Evolutionary conservation across 2,329 filamentous ascomycete genomes (phyloP).

Genomic region (Bipolaris bicolor): DNA sequence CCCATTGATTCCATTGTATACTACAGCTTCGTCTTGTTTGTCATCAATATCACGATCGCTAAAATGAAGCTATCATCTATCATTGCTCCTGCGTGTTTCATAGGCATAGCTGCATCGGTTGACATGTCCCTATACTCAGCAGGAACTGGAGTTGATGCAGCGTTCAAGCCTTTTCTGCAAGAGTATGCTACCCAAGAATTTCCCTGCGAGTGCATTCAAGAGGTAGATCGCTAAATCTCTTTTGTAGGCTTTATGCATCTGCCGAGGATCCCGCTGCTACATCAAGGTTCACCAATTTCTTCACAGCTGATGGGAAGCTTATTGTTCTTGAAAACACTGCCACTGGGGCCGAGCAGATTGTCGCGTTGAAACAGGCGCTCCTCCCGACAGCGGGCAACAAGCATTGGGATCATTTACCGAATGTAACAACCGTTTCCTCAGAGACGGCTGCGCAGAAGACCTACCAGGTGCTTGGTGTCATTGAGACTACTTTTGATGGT

Average conservation of each 20-base stretch:
- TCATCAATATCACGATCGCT: not conserved
- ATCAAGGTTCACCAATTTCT: slow-evolving; percentile 10
- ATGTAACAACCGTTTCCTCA: slow-evolving; percentile 6
- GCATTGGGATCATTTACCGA: slow-evolving; percentile 7
- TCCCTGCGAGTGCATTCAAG: not conserved
- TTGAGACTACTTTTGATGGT: slow-evolving; percentile 6
- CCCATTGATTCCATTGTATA: not conserved
- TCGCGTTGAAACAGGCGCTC: slow-evolving; percentile 7
- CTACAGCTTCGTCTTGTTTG: not conserved
- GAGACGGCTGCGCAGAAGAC: slow-evolving; percentile 4
- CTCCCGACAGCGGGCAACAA: slow-evolving; percentile 8
- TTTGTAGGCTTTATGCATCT: slow-evolving; percentile 6
- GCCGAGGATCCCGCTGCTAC: slow-evolving; percentile 8
- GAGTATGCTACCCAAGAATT: not conserved
- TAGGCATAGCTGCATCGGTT: slow-evolving; percentile 6
- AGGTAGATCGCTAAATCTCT: not conserved
- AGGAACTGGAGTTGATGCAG: slow-evolving; percentile 2
- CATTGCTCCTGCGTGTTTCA: slow-evolving; percentile 1
- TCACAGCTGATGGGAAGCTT: slow-evolving; percentile 2
- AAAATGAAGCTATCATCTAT: slow-evolving; percentile 5
- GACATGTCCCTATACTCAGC: slow-evolving; percentile 8
- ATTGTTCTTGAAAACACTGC: slow-evolving; percentile 6
- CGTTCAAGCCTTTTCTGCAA: slow-evolving; percentile 4
- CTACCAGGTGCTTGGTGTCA: slow-evolving; percentile 10
- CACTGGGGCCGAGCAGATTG: slow-evolving; percentile 1